phyloP scores from a whole-genome alignment of 2,329 filamentous ascomycete species.

The Reticulascus tulasneorum region DNA sequence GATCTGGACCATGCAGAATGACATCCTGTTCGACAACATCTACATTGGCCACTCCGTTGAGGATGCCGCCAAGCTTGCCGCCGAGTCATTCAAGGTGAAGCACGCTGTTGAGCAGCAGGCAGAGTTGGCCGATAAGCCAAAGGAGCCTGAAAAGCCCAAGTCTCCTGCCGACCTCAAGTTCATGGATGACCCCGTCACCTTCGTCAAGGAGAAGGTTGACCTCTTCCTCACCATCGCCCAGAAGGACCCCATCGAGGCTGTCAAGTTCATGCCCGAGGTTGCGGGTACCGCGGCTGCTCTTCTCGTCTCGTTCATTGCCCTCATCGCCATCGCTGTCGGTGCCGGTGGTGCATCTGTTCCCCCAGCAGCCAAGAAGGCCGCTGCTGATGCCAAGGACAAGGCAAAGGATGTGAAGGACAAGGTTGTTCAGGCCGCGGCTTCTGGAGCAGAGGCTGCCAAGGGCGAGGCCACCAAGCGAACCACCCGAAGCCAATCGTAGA shows the following conservation, averaged over 20 bases:
- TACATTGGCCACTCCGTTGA: constrained; percentile 97
- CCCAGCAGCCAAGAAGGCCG: constrained; percentile 70
- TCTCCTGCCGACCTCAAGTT: constrained; percentile 78
- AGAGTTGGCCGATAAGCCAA: constrained; percentile 76
- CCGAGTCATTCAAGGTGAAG: constrained; percentile 91
- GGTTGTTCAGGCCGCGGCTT: constrained; percentile 53
- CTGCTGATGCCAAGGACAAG: constrained; percentile 62
- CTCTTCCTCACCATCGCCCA: constrained; percentile 82
- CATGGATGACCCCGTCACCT: constrained; percentile 83
- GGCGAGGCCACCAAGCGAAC: constrained; percentile 62
- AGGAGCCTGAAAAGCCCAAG: constrained; percentile 61
- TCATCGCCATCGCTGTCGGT: constrained; percentile 65
- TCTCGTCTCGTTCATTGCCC: constrained; percentile 63
- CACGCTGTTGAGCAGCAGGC: constrained; percentile 74
- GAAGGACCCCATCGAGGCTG: constrained; percentile 76
- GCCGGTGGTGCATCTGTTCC: constrained; percentile 57
- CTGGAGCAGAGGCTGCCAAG: constrained; percentile 71
- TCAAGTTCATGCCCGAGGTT: constrained; percentile 89
- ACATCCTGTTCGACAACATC: constrained; percentile 99
- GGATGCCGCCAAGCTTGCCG: constrained; percentile 83
- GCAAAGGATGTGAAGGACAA: constrained; percentile 74
- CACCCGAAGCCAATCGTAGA: constrained; percentile 53
- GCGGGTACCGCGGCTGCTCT: constrained; percentile 74
- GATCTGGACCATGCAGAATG: constrained; percentile 99
- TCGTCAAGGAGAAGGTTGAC: constrained; percentile 87